A percentile compares a stretch with the other conserved stretches of the same genome.
Evolutionary conservation across 2,329 filamentous ascomycete species (phyloP).

Genomic region (Juglanconis oblonga): DNA sequence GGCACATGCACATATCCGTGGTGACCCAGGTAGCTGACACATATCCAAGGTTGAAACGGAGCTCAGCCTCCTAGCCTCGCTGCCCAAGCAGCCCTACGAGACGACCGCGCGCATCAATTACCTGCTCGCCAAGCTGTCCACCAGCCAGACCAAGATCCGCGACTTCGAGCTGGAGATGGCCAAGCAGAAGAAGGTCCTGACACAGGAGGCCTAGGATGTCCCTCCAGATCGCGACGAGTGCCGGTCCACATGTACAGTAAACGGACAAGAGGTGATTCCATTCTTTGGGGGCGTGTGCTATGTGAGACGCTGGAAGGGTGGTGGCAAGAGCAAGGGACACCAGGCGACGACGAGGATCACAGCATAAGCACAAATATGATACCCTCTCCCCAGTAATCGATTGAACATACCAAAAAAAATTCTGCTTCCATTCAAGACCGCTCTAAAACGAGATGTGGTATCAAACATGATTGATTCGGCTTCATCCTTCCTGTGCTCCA

Average conservation of each 20-base stretch:
- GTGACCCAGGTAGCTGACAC: not conserved
- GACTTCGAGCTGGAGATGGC: conserved; percentile 71
- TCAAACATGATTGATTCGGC: not conserved
- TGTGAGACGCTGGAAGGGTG: not conserved
- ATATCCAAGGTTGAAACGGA: conserved; percentile 64
- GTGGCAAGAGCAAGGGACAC: too few relatives aligned
- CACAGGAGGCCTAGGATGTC: conserved; percentile 27
- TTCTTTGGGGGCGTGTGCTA: not conserved
- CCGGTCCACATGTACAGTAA: not conserved
- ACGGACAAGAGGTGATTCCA: not conserved
- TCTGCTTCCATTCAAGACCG: not conserved
- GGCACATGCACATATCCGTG: not conserved
- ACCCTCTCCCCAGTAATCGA: not conserved
- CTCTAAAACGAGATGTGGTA: not conserved
- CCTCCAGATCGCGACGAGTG: not conserved
- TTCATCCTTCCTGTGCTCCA: not conserved
- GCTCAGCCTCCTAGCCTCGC: conserved; percentile 63
- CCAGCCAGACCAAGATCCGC: conserved; percentile 72
- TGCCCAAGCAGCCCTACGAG: conserved; percentile 71
- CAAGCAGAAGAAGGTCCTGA: conserved; percentile 67
- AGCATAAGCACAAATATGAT: conserved; percentile 1
- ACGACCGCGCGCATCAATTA: conserved; percentile 65
- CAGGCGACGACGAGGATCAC: not conserved
- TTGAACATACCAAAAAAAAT: not conserved
- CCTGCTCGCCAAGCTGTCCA: conserved; percentile 68